Conservation (phyloP, 495 filamentous ascomycete species). For the Bacidia gigantensis region DNA sequence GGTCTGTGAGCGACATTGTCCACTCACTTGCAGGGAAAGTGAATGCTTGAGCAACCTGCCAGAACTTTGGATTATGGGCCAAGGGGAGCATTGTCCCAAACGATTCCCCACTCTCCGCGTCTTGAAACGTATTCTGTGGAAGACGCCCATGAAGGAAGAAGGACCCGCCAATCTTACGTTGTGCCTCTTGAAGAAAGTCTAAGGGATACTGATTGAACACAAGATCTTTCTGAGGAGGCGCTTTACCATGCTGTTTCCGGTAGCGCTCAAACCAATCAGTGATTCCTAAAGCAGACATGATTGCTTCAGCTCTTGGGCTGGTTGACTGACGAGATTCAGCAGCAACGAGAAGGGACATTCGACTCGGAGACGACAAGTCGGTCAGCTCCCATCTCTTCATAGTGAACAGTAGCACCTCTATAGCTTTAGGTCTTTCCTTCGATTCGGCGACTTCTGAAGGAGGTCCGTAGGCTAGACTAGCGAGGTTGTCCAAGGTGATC, state of each 20-base stretch:
- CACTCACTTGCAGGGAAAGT: background rate
- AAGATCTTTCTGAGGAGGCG: background rate
- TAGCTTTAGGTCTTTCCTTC: background rate
- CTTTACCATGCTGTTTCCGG: background rate
- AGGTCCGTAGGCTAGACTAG: background rate
- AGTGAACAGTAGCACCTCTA: background rate
- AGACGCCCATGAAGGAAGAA: background rate
- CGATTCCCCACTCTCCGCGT: background rate
- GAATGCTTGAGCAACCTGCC: background rate
- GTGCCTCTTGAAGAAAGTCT: background rate
- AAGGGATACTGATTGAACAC: slow-evolving; percentile 1
- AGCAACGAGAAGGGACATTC: background rate
- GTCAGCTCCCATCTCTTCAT: slow-evolving; percentile 2
- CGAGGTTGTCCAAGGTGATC: background rate
- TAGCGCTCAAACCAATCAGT: slow-evolving; percentile 1
- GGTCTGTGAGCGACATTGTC: background rate
- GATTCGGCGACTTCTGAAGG: background rate
- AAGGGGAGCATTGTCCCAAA: background rate
- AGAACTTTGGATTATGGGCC: background rate
- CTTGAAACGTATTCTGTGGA: background rate
- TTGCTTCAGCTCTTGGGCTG: background rate
- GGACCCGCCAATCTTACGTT: background rate
- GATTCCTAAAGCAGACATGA: slow-evolving; percentile 1
- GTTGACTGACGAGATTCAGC: slow-evolving; percentile 1
- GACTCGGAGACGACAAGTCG: background rate